phyloP scores from a whole-genome alignment of 495 filamentous ascomycete genomes.

The Penicillium robsamsonii region DNA sequence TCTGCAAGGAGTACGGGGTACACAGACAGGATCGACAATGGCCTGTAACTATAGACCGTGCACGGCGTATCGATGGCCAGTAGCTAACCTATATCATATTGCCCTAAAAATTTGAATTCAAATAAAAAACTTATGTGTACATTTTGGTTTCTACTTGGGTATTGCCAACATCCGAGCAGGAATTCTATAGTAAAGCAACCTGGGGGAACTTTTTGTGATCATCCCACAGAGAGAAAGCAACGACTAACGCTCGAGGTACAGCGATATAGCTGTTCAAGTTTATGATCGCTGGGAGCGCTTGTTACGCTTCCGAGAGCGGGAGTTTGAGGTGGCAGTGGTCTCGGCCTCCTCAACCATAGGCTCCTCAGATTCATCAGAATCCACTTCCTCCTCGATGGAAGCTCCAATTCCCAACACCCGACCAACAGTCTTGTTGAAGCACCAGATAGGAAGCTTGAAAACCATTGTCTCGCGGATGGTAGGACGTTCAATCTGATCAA shows the following conservation, averaged over 20 bases:
- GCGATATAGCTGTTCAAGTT: not conserved
- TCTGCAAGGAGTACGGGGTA: not conserved
- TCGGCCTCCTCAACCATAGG: conserved; percentile 32
- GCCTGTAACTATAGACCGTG: not conserved
- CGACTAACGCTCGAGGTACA: not conserved
- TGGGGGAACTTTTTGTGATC: conserved; percentile 1
- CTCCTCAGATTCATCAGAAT: conserved; percentile 30
- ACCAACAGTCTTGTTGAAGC: conserved; percentile 57
- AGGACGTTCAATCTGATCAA: conserved; percentile 63
- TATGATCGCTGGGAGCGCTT: conserved; percentile 40
- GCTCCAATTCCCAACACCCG: conserved; percentile 41
- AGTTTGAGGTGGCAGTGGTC: conserved; percentile 29
- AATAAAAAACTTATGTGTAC: conserved; percentile 8
- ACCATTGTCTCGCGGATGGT: conserved; percentile 69
- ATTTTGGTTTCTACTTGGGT: conserved; percentile 3
- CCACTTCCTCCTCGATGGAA: conserved; percentile 30
- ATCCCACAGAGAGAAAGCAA: not conserved
- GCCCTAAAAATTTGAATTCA: not conserved
- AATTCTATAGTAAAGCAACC: conserved; percentile 6
- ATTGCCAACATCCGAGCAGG: not conserved
- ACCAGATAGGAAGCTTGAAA: conserved; percentile 64
- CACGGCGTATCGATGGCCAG: not conserved
- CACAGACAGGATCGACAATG: not conserved
- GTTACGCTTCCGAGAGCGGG: conserved; percentile 26
- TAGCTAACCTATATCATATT: not conserved